These are phyloP conservation scores for Colletotrichum karsti DNA, from an alignment of 2,329 filamentous ascomycete genomes.

Conservation along the genomic window DNA sequence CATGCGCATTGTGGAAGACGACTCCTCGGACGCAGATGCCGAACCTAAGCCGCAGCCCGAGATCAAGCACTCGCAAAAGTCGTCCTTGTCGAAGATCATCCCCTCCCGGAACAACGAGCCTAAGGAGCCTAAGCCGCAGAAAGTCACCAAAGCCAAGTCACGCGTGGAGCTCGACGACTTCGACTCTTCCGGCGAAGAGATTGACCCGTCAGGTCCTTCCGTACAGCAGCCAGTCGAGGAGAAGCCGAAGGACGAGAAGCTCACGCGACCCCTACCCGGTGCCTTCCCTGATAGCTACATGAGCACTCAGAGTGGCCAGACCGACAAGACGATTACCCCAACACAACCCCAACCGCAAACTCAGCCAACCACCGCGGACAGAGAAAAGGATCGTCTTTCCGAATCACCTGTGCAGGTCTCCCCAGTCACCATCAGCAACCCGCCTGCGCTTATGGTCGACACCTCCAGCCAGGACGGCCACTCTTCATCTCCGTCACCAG, in stretches of 20 bases:
- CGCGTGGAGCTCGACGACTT: constrained; percentile 77
- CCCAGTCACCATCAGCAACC: constrained; percentile 60
- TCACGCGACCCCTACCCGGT: constrained; percentile 45
- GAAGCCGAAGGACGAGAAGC: constrained; percentile 27
- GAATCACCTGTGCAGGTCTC: constrained; percentile 77
- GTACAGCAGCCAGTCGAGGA: constrained; percentile 37
- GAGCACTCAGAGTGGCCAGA: constrained; percentile 40
- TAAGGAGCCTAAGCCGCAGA: constrained; percentile 53
- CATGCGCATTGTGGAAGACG: constrained; percentile 67
- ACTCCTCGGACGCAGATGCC: constrained; percentile 41
- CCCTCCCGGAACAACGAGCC: constrained; percentile 50
- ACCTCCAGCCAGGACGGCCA: constrained; percentile 75
- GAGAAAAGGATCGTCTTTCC: constrained; percentile 56
- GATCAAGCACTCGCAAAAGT: constrained; percentile 46
- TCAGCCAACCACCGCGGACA: neutral
- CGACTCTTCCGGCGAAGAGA: constrained; percentile 63
- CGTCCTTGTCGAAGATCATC: constrained; percentile 52
- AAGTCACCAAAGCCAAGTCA: constrained; percentile 63
- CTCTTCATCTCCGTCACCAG: constrained; percentile 72
- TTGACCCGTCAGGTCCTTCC: constrained; percentile 37
- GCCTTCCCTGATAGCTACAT: constrained; percentile 52
- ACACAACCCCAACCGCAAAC: constrained; percentile 21
- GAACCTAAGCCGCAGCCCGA: constrained; percentile 33
- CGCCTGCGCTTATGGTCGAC: constrained; percentile 75
- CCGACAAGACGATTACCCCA: constrained; percentile 40